Base-by-base conservation (phyloP, 352 stramenopile species). In the Sclerospora graminicola region DNA sequence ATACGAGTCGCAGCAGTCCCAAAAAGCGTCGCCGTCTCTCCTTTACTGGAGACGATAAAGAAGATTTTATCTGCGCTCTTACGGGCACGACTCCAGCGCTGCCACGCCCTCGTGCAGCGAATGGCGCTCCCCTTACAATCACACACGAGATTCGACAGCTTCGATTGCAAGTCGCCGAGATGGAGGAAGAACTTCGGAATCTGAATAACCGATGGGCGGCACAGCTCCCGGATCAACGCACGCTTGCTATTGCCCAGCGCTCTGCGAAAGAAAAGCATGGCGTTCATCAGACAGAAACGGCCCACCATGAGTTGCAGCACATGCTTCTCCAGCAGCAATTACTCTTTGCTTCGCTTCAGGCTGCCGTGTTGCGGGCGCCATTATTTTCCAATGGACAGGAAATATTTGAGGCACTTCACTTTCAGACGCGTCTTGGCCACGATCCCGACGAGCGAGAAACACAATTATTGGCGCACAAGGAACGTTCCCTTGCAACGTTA, bases 281-380 rank as follows among this genome's bases (percentile, higher is more conserved):
- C 6, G 43, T 39, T 1, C 27, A 49, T 27, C 38, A 44, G 8
- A 48, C 34, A 1, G 58, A 73, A 14, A 6, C 8, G 4, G 51
- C 36, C 14, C 43, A 62, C 40, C 50, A 35, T 5, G 42, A 63
- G 41, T 35, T 73, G 15, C 38, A 64, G 28, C 37, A 69, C 20
- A 54, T 59, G 39, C 40, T 73, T 2, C 32, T 57, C 1, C 48
- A 69, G 35, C 63, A 73, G 34, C 63, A 73, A 31, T 35, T 69
- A 5, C 27, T 59, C 9, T 69, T 67, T 41, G 63, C 63, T 4
- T 63, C 59, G 0, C 40, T 73, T 13, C 63, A 73, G 34, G 24
- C 52, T 0, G 58, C 51, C 0, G 41, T 69, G 10, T 29, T 59
- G 1, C 41, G 23, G n/a, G 55, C 59, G 5, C 59, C 63, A 8